phyloP scores from a whole-genome alignment of 2,329 filamentous ascomycete species.

The Xylariomycetidae sp. region DNA sequence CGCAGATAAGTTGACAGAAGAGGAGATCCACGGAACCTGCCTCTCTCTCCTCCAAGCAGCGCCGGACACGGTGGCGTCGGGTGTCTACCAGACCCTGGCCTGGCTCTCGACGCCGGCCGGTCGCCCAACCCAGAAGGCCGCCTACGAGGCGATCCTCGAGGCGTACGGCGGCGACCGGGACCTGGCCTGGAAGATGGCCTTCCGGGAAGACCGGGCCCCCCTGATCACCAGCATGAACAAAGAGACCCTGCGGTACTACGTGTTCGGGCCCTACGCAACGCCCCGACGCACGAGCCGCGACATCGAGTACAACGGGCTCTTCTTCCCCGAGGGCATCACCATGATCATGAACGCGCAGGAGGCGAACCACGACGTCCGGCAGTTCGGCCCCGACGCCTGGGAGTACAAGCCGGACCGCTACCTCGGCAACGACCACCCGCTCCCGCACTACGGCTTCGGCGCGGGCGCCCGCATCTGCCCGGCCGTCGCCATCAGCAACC shows the following conservation, averaged over 20 bases:
- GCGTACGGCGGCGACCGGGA: slow-evolving; percentile 16
- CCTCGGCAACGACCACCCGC: slow-evolving; percentile 9
- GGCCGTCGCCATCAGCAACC: slow-evolving; percentile 17
- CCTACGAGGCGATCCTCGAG: slow-evolving; percentile 13
- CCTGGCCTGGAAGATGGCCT: slow-evolving; percentile 17
- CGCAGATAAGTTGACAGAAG: slow-evolving; percentile 15
- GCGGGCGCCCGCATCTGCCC: slow-evolving; percentile 18
- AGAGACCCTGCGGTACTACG: slow-evolving; percentile 18
- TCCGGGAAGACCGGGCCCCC: slow-evolving; percentile 18
- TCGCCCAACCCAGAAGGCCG: slow-evolving; percentile 9
- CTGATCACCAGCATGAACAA: slow-evolving; percentile 17
- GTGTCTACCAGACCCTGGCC: slow-evolving; percentile 15
- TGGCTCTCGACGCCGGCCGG: slow-evolving; percentile 16
- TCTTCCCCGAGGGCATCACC: slow-evolving; percentile 18
- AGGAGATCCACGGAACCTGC: slow-evolving; percentile 19
- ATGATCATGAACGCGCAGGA: slow-evolving; percentile 22
- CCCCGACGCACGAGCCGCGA: slow-evolving; percentile 13
- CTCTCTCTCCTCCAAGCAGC: slow-evolving; percentile 19
- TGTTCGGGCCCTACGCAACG: slow-evolving; percentile 14
- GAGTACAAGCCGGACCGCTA: slow-evolving; percentile 17
- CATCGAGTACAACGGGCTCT: slow-evolving; percentile 9
- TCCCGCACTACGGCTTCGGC: slow-evolving; percentile 19
- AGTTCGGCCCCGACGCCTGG: slow-evolving; percentile 17
- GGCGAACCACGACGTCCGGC: slow-evolving; percentile 16
- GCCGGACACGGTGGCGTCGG: slow-evolving; percentile 18